phyloP scores from a whole-genome alignment of 805 yeast genomes.

The Priceomyces fermenticarens region DNA sequence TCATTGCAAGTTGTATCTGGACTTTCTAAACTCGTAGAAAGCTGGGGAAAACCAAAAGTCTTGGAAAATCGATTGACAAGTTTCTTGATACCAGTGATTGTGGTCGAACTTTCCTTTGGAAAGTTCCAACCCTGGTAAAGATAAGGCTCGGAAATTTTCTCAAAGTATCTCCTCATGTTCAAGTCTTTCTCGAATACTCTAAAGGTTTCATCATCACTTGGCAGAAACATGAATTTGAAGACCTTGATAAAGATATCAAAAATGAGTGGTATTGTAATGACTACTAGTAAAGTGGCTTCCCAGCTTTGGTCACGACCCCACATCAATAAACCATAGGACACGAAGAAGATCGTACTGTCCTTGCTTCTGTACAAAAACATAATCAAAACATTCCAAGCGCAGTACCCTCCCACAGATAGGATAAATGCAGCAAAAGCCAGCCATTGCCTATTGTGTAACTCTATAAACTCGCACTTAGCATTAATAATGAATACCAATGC shows the following conservation, averaged over 20 bases:
- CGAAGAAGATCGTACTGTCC: constrained; percentile 64
- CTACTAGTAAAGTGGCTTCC: constrained; percentile 74
- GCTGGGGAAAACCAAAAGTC: constrained; percentile 16
- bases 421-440: constrained; percentile 62
- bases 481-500: constrained; percentile 71
- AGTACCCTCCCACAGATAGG: constrained; percentile 81
- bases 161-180: constrained; percentile 65
- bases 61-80: constrained; percentile 8
- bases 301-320: constrained; percentile 82
- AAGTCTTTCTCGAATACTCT: constrained; percentile 71
- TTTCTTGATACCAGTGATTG: constrained; percentile 3
- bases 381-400: constrained; percentile 76
- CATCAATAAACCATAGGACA: constrained; percentile 62
- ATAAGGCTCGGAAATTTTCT: constrained; percentile 67
- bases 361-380: constrained; percentile 61
- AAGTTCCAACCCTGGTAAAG: constrained; percentile 78
- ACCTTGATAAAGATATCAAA: constrained; percentile 66
- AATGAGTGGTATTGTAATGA: constrained; percentile 56
- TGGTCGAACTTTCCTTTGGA: constrained; percentile 43
- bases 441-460: constrained; percentile 73
- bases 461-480: constrained; percentile 74
- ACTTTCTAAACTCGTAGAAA: background rate
- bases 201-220: constrained; percentile 77
- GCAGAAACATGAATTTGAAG: constrained; percentile 51
- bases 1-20: constrained; percentile 5